A percentile compares a stretch with the other conserved stretches of the same genome.
phyloP scores from a whole-genome alignment of 2,329 filamentous ascomycete species.

The Calonectria hongkongensis region DNA sequence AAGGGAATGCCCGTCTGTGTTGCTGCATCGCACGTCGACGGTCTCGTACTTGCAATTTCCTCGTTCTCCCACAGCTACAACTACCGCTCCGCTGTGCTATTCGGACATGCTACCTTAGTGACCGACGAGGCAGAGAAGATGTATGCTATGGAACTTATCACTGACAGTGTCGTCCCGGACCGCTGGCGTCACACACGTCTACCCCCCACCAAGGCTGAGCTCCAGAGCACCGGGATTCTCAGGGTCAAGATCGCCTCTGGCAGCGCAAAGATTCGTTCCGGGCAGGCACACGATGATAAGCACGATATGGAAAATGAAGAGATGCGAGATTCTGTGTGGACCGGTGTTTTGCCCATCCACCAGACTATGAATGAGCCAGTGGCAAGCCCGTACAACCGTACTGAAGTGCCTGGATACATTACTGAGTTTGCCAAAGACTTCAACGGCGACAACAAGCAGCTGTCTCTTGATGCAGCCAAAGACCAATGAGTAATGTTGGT shows the following conservation, averaged over 20 bases:
- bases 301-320: slow-evolving; percentile 67
- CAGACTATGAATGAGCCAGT: slow-evolving; percentile 78
- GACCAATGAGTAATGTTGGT: slow-evolving; percentile 36
- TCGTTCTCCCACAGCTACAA: slow-evolving; percentile 90
- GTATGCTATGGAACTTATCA: slow-evolving; percentile 87
- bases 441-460: slow-evolving; percentile 60
- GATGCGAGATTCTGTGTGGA: slow-evolving; percentile 69
- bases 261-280: slow-evolving; percentile 84
- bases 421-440: slow-evolving; percentile 62
- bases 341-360: slow-evolving; percentile 78
- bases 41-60: slow-evolving; percentile 85
- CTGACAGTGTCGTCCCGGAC: slow-evolving; percentile 80
- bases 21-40: slow-evolving; percentile 84
- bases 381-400: slow-evolving; percentile 74
- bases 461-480: slow-evolving; percentile 53
- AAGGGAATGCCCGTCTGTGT: slow-evolving; percentile 82
- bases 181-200: slow-evolving; percentile 82
- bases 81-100: slow-evolving; percentile 87
- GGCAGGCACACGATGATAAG: slow-evolving; percentile 75
- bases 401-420: slow-evolving; percentile 79
- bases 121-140: slow-evolving; percentile 81
- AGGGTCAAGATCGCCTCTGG: slow-evolving; percentile 81
- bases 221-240: slow-evolving; percentile 84
- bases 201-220: slow-evolving; percentile 83
- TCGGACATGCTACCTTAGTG: slow-evolving; percentile 83